These are phyloP conservation scores for Tubosaeta sp. DNA, from an alignment of 768 basidiomycete species.

Conservation along the genomic window DNA sequence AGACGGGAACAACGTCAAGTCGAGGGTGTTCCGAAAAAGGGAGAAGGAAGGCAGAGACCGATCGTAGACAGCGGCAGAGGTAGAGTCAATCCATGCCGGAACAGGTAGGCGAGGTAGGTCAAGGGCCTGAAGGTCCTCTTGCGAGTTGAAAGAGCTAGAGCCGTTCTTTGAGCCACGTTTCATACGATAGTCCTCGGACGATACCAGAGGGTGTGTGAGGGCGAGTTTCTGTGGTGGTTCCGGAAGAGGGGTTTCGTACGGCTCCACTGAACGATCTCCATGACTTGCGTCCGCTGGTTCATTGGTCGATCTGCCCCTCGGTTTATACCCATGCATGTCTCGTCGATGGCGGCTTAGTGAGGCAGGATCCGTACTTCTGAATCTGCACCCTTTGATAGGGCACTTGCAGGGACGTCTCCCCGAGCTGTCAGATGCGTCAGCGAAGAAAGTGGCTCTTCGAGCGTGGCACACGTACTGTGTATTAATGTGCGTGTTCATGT, in stretches of 20 bases:
- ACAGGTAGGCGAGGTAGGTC: no score
- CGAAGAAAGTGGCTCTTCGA: neutral
- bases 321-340: constrained; percentile 11
- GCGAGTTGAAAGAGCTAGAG: no score
- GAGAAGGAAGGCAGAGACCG: neutral
- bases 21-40: neutral
- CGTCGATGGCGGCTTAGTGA: constrained; percentile 22
- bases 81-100: neutral
- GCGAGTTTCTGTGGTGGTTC: no score
- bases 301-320: constrained; percentile 1
- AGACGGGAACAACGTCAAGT: no score
- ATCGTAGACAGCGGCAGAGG: neutral
- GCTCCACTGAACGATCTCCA: no score
- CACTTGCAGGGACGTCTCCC: constrained; percentile 12
- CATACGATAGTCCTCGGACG: no score
- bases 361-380: constrained; percentile 15
- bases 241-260: no score
- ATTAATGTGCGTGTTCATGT: constrained; percentile 25
- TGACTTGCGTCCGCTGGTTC: no score
- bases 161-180: no score
- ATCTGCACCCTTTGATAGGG: constrained; percentile 13
- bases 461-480: constrained; percentile 25
- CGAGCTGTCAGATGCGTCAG: constrained; percentile 10
- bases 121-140: no score
- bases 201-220: no score